Base-by-base conservation (phyloP, 2,329 filamentous ascomycete genomes). In the Ceratocystis lukuohia region DNA sequence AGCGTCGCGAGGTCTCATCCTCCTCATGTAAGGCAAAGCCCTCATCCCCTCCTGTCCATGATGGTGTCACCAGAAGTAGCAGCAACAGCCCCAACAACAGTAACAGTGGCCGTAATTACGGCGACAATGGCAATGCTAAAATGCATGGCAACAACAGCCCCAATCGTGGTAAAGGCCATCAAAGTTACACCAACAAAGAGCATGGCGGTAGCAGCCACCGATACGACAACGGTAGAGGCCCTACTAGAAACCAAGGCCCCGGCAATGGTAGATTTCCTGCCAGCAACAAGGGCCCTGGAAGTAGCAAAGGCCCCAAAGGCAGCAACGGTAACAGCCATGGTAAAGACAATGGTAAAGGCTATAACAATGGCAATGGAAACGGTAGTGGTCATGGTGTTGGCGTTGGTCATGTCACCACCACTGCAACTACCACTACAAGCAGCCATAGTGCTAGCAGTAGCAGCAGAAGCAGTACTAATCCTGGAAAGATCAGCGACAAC, bases 11-110 rank as follows among this genome's bases (percentile, higher is more conserved):
- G 41, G 41, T 63, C 53, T 48, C 44, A 25, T 20, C 48, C 53
- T 48, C 61, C 20, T 20, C 57, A 62, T 25, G 61, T 63, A 63
- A 63, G 61, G 61, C 37, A 20, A 63, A 48, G 44, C 53, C 53
- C 53, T 57, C 53, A 28, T 33, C 53, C 53, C 53, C 28, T 57
- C 53, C 53, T 30, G 25, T 30, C 28, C 53, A 57, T 57, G 22
- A 57, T 57, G 28, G 53, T 57, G 28, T 57, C 20, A 28, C 53
- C 22, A 28, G 53, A 30, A 57, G 53, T 28, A 57, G 53, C 53
- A 57, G 28, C 53, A 57, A n/a, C 25, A 57, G 28, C 10, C 15
- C 8, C 53, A 22, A 22, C 22, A 22, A 22, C 10, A 20, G 25
- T 1, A 57, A 30, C 53, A 57, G 15, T 17, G 53, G 25, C 25